phyloP scores from a whole-genome alignment of 352 stramenopile genomes.

The Phytophthora idaei region DNA sequence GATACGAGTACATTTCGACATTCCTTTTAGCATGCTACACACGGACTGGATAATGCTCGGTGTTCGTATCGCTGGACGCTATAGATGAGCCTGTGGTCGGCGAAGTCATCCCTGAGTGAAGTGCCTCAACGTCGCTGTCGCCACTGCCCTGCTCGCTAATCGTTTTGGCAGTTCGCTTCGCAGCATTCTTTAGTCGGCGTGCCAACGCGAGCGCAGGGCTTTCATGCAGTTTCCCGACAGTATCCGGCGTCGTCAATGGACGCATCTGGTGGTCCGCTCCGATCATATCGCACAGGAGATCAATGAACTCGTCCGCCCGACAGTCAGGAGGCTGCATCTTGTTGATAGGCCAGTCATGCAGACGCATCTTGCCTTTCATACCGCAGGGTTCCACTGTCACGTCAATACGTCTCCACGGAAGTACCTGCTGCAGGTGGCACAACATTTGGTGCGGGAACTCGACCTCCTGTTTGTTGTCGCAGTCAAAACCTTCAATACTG shows the following conservation, averaged over 20 bases:
- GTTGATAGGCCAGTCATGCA: constrained; percentile 84
- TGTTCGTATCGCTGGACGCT: constrained; percentile 20
- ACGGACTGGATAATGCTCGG: constrained; percentile 18
- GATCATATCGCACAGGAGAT: constrained; percentile 75
- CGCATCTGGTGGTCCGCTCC: constrained; percentile 61
- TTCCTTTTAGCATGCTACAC: constrained; percentile 21
- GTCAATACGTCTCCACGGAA: constrained; percentile 72
- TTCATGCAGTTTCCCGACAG: constrained; percentile 23
- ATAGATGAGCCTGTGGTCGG: constrained; percentile 28
- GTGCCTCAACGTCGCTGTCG: constrained; percentile 17
- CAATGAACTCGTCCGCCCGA: constrained; percentile 71
- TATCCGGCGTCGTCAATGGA: constrained; percentile 28
- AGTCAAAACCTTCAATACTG: constrained; percentile 68
- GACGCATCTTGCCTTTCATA: constrained; percentile 69
- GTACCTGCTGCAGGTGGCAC: constrained; percentile 47
- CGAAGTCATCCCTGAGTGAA: constrained; percentile 25
- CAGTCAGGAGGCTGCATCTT: constrained; percentile 78
- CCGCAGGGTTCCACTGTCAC: constrained; percentile 65
- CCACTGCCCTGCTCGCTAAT: constrained; percentile 13
- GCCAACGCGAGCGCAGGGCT: constrained; percentile 28
- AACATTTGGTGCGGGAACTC: constrained; percentile 75
- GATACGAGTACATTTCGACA: constrained; percentile 7
- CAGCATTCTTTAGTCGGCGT: constrained; percentile 19
- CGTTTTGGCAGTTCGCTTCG: constrained; percentile 16
- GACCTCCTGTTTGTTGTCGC: constrained; percentile 82